These are phyloP conservation scores for Sanghuangporus weigelae DNA, from an alignment of 1,284 basidiomycete species.

Conservation along the genomic window DNA sequence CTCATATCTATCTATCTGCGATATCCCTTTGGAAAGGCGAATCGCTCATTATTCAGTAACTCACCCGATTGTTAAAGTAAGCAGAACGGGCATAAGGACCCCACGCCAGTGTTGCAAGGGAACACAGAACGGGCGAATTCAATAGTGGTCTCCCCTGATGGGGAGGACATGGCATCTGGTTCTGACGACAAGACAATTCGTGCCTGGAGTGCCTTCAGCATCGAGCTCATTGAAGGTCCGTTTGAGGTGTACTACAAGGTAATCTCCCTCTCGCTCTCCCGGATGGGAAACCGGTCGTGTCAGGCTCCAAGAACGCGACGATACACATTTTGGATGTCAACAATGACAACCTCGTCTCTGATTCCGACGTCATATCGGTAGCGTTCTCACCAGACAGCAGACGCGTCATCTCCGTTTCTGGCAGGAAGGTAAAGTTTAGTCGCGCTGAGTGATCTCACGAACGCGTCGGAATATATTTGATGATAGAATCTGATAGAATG, in stretches of 20 bases:
- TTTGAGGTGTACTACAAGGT: background rate
- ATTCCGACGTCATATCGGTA: constrained; percentile 4
- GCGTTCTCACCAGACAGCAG: constrained; percentile 15
- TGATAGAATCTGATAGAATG: background rate
- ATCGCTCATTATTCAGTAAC: background rate
- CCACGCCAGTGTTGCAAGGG: background rate
- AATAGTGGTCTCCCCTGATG: background rate
- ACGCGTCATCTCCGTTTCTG: too few species aligned
- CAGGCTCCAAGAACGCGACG: too few species aligned
- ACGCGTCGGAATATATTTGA: background rate
- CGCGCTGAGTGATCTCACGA: background rate
- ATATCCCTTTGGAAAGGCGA: background rate
- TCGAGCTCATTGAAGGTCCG: background rate
- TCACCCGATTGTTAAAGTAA: background rate
- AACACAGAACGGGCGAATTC: background rate
- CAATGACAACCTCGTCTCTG: background rate
- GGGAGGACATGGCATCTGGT: background rate
- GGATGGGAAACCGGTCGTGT: background rate
- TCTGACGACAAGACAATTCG: background rate
- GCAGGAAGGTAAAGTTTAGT: too few species aligned
- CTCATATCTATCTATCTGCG: background rate
- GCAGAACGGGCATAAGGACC: background rate
- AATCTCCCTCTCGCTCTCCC: background rate
- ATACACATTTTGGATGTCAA: background rate
- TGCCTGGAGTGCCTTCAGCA: background rate